Conservation (phyloP, 495 filamentous ascomycete genomes). For the Xylaria castorea region DNA sequence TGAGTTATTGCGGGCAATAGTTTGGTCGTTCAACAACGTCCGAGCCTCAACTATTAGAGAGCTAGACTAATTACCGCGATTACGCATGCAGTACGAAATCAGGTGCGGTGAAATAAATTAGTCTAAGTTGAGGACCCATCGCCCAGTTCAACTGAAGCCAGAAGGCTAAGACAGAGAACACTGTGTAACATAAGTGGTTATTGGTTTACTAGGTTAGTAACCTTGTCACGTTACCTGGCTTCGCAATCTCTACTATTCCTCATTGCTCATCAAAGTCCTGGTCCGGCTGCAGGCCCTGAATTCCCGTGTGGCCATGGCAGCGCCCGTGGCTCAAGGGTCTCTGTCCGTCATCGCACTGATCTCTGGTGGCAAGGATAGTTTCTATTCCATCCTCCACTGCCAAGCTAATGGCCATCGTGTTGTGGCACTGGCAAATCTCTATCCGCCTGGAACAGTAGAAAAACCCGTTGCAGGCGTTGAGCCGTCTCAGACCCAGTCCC, state of each 20-base stretch:
- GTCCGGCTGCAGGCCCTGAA: conserved; percentile 12
- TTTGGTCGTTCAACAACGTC: background rate
- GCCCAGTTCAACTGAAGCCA: background rate
- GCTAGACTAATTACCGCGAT: conserved; percentile 9
- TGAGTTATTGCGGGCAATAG: background rate
- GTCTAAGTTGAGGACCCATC: conserved; percentile 10
- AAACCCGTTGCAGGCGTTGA: background rate
- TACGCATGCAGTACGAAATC: background rate
- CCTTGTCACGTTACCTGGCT: background rate
- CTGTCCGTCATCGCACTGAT: conserved; percentile 90
- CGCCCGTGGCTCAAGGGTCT: conserved; percentile 40
- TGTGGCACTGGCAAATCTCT: conserved; percentile 87
- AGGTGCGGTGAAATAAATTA: background rate
- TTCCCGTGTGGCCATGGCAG: conserved; percentile 23
- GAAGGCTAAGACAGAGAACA: background rate
- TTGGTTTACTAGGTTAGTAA: background rate
- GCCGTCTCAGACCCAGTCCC: background rate
- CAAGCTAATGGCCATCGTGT: conserved; percentile 83
- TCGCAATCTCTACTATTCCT: conserved; percentile 11
- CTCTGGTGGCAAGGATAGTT: conserved; percentile 96
- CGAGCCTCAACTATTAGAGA: background rate
- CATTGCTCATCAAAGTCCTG: conserved; percentile 32
- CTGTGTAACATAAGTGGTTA: conserved; percentile 5
- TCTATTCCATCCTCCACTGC: conserved; percentile 92
- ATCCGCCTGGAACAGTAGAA: conserved; percentile 55